Evolutionary conservation across 2,329 filamentous ascomycete species (phyloP).

Genomic region (Colletotrichum siamense): DNA sequence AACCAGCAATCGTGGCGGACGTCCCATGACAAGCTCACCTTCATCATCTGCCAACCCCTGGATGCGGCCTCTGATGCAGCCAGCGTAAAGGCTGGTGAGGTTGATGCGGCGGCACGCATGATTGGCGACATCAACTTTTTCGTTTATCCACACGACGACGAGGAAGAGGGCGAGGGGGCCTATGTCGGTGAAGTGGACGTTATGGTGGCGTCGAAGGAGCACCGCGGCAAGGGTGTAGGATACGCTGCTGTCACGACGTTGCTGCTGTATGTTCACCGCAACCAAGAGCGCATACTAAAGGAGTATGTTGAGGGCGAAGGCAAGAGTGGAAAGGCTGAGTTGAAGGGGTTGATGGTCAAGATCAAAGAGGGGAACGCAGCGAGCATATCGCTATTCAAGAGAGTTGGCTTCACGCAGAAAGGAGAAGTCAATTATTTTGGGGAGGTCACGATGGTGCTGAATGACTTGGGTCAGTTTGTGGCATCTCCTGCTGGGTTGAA

Average conservation of each 20-base stretch:
- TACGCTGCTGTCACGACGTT: slow-evolving; percentile 70
- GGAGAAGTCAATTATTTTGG: slow-evolving; percentile 65
- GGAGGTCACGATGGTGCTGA: slow-evolving; percentile 58
- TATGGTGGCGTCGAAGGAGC: slow-evolving; percentile 73
- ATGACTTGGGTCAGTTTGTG: slow-evolving; percentile 26
- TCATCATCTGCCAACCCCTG: slow-evolving; percentile 75
- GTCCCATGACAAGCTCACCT: slow-evolving; percentile 88
- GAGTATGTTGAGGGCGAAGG: slow-evolving; percentile 41
- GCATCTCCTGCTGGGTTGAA: background rate
- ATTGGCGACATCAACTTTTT: slow-evolving; percentile 85
- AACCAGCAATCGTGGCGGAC: slow-evolving; percentile 90
- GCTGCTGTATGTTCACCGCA: slow-evolving; percentile 67
- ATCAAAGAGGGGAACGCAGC: slow-evolving; percentile 61
- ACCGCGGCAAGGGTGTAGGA: slow-evolving; percentile 70
- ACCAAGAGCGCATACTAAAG: slow-evolving; percentile 58
- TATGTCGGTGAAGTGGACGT: slow-evolving; percentile 79
- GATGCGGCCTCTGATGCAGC: background rate
- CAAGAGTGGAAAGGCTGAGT: background rate
- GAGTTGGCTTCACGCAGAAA: slow-evolving; percentile 56
- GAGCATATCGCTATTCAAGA: slow-evolving; percentile 57
- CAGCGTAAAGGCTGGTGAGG: slow-evolving; percentile 36
- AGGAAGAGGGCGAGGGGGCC: slow-evolving; percentile 43
- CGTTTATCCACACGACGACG: slow-evolving; percentile 64
- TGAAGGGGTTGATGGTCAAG: slow-evolving; percentile 62
- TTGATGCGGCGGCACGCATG: slow-evolving; percentile 65